Percentiles rank a stretch among this genome's conserved stretches.
These are phyloP conservation scores for Starmerella gropengiesseri DNA, from an alignment of 805 yeast genomes.

Conservation along the genomic window DNA sequence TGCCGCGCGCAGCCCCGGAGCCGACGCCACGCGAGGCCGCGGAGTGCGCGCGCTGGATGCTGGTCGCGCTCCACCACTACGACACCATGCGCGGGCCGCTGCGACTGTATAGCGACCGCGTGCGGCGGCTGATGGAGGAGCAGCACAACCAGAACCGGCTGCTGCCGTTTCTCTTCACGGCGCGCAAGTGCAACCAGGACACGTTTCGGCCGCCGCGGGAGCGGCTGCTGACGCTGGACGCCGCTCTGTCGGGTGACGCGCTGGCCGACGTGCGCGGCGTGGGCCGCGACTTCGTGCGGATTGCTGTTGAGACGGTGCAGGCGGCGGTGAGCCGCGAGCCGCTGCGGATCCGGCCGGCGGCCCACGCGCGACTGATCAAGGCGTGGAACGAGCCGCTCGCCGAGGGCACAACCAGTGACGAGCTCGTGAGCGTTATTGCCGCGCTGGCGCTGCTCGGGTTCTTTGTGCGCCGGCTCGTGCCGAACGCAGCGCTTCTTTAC, in stretches of 20 bases:
- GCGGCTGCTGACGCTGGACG: not conserved
- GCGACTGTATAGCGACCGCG: not conserved
- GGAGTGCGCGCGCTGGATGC: not conserved
- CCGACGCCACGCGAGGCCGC: not conserved
- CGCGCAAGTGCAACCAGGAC: not conserved
- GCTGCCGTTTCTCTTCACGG: not conserved
- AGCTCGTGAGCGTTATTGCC: not conserved
- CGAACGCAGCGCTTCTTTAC: not conserved
- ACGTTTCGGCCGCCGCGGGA: not conserved
- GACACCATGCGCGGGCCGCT: constrained; percentile 2
- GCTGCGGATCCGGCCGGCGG: not conserved
- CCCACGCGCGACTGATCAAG: not conserved
- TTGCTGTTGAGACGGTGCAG: not conserved
- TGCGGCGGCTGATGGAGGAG: not conserved
- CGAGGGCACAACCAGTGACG: not conserved
- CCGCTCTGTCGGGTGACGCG: not conserved
- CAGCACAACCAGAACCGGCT: not conserved
- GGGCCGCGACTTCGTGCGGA: not conserved
- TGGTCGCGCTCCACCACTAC: not conserved
- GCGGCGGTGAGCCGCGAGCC: not conserved
- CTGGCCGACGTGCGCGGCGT: not conserved
- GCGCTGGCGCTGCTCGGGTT: not conserved
- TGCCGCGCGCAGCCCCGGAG: constrained; percentile 6
- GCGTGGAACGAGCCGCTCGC: constrained; percentile 1
- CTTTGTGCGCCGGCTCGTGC: not conserved